These are phyloP conservation scores for Termitomyces sp. DNA, from an alignment of 768 basidiomycete species.

Conservation along the genomic window DNA sequence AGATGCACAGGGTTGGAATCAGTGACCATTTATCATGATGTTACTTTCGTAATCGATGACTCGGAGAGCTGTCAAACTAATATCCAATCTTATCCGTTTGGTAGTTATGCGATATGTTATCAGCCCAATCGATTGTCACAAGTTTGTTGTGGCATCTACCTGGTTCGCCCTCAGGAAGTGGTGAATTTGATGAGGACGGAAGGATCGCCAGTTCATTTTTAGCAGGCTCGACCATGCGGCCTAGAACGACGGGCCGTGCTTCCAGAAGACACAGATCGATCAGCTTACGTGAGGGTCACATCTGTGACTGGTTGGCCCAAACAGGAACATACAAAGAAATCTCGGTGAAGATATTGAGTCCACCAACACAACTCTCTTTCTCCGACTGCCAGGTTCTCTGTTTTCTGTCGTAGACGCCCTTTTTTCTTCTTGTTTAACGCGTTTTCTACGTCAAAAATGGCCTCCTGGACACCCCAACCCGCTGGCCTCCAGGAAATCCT, in stretches of 20 bases:
- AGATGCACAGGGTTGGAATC: background rate
- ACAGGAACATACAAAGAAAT: constrained; percentile 24
- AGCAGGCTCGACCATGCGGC: background rate
- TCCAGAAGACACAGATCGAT: constrained; percentile 14
- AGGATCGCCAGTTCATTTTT: constrained; percentile 1
- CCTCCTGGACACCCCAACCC: constrained; percentile 82
- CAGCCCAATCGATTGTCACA: background rate
- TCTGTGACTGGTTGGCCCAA: constrained; percentile 17
- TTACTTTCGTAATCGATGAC: background rate
- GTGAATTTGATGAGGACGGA: background rate
- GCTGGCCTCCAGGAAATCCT: constrained; percentile 90
- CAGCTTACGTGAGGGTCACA: constrained; percentile 17
- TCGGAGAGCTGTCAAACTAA: constrained; percentile 1
- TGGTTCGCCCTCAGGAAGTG: too few species aligned
- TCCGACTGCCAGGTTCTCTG: constrained; percentile 24
- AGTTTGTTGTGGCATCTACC: background rate
- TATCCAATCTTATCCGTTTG: background rate
- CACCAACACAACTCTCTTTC: constrained; percentile 11
- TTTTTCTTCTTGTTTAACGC: constrained; percentile 31
- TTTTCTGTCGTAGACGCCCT: constrained; percentile 20
- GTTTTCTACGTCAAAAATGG: constrained; percentile 47
- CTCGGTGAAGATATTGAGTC: constrained; percentile 22
- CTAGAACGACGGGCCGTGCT: background rate
- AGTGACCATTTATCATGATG: background rate
- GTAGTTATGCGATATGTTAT: background rate